These are phyloP conservation scores for Cerioporus squamosus DNA, from an alignment of 1,284 basidiomycete species.

Conservation along the genomic window DNA sequence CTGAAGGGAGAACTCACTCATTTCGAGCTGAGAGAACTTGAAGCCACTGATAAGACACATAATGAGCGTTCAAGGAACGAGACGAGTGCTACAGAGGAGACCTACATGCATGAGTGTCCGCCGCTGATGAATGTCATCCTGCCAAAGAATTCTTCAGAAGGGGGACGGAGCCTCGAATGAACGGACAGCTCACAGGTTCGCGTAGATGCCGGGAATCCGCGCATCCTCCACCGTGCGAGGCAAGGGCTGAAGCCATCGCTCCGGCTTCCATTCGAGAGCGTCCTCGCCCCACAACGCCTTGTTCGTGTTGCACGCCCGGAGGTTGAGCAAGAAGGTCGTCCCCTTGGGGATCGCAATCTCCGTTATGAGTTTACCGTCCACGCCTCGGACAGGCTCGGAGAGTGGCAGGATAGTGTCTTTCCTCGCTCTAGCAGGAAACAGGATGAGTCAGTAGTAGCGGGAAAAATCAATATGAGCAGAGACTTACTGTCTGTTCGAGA, in stretches of 20 bases:
- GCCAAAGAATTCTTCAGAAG: not conserved
- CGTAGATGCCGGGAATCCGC: slow-evolving; percentile 28
- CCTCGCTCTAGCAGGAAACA: no score
- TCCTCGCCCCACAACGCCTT: slow-evolving; percentile 61
- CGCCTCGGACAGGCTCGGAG: no score
- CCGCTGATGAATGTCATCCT: slow-evolving; percentile 42
- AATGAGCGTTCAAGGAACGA: not conserved
- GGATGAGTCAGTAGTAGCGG: no score
- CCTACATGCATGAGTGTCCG: slow-evolving; percentile 36
- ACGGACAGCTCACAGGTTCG: slow-evolving; percentile 12
- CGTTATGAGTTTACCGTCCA: no score
- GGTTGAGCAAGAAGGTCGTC: slow-evolving; percentile 38
- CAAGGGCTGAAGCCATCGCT: slow-evolving; percentile 33
- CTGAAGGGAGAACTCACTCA: slow-evolving; percentile 31
- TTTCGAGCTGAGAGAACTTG: slow-evolving; percentile 39
- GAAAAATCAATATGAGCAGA: no score
- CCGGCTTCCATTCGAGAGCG: slow-evolving; percentile 51
- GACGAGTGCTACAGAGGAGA: not conserved
- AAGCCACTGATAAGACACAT: slow-evolving; percentile 30
- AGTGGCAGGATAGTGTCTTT: no score
- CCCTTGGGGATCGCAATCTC: no score
- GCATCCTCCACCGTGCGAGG: slow-evolving; percentile 24
- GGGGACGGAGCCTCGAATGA: no score
- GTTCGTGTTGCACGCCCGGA: slow-evolving; percentile 48
- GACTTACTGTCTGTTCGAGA: no score